Conservation (phyloP, 2,329 filamentous ascomycete species). For the Neopestalotiopsis sp. region DNA sequence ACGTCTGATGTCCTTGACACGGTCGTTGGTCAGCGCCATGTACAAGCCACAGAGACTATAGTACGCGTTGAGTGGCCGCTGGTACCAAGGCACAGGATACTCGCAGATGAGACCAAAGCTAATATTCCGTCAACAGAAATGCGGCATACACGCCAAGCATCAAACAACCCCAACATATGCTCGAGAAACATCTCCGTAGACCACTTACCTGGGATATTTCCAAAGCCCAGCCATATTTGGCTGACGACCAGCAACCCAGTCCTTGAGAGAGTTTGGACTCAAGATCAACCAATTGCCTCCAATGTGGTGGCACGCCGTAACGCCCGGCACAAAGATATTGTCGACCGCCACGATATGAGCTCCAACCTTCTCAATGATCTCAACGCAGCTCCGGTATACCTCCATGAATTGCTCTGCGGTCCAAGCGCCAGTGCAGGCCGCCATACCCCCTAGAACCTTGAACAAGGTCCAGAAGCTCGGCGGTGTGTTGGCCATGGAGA, state of each 20-base stretch:
- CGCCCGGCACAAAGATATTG: not conserved
- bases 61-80: constrained; percentile 8
- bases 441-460: not conserved
- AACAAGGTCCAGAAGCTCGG: not conserved
- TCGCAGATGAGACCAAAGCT: not conserved
- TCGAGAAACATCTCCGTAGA: too few relatives aligned
- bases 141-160: not conserved
- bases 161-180: not conserved
- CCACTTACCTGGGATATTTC: not conserved
- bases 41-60: constrained; percentile 32
- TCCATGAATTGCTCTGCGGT: not conserved
- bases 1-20: not conserved
- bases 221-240: not conserved
- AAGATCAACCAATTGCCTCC: not conserved
- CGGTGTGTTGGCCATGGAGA: not conserved
- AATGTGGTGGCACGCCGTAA: not conserved
- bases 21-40: not conserved
- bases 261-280: not conserved
- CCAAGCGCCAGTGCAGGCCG: not conserved
- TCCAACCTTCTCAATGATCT: not conserved
- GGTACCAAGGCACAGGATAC: constrained; percentile 20
- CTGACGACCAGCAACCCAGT: not conserved
- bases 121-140: not conserved
- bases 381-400: not conserved
- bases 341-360: not conserved